Percentiles rank a stretch among this genome's conserved stretches.
Conservation (phyloP, 148 eudicot species). For the Talinum fruticosum region DNA sequence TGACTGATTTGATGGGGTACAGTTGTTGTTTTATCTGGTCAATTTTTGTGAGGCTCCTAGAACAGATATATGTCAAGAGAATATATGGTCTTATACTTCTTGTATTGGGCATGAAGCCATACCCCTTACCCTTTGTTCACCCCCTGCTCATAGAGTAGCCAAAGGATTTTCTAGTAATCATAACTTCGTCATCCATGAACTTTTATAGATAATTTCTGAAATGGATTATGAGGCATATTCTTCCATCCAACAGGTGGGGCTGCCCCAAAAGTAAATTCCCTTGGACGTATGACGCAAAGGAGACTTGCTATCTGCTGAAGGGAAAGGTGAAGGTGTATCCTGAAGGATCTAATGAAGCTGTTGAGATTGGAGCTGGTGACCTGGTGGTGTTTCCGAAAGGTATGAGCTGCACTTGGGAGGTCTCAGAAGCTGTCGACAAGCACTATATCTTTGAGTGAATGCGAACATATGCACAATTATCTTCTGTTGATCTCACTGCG, state of each 20-base stretch:
- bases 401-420: slow-evolving; percentile 99
- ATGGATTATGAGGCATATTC: slow-evolving; percentile 1
- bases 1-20: not conserved
- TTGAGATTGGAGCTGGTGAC: slow-evolving; percentile 91
- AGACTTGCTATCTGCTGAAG: slow-evolving; percentile 76
- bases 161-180: not conserved
- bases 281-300: slow-evolving; percentile 88
- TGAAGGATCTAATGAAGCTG: slow-evolving; percentile 70
- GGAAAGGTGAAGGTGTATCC: slow-evolving; percentile 98
- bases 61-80: not conserved
- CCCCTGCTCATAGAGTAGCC: not conserved
- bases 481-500: not conserved
- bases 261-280: slow-evolving; percentile 96
- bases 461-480: slow-evolving; percentile 19
- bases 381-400: slow-evolving; percentile 88
- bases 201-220: not conserved
- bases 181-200: slow-evolving; percentile 4
- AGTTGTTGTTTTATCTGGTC: not conserved
- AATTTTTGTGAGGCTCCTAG: not conserved
- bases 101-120: not conserved
- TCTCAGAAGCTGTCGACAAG: slow-evolving; percentile 84
- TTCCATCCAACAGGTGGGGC: slow-evolving; percentile 64
- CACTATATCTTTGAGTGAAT: slow-evolving; percentile 74
- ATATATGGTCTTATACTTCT: not conserved
- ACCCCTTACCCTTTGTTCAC: not conserved